Percentiles rank a stretch among this genome's conserved stretches.
Evolutionary conservation across 148 eudicot genomes (phyloP).

Genomic region (Fagopyrum esculentum): DNA sequence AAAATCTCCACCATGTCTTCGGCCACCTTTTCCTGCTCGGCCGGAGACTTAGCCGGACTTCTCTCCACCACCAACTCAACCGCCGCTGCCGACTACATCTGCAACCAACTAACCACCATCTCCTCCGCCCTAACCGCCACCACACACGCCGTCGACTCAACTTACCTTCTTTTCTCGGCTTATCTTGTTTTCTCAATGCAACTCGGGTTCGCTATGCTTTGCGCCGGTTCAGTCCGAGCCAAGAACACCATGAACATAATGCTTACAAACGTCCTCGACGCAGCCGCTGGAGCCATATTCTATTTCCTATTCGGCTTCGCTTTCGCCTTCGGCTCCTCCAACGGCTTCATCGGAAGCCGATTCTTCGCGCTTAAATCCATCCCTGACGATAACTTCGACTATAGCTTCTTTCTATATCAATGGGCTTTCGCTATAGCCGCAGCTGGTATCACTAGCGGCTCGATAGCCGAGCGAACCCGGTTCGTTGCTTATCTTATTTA

Average conservation of each 20-base stretch:
- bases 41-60: conserved; percentile 23
- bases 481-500: conserved; percentile 67
- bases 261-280: conserved; percentile 86
- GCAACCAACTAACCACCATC: conserved; percentile 41
- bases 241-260: conserved; percentile 90
- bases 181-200: conserved; percentile 91
- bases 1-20: conserved; percentile 16
- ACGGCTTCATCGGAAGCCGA: conserved; percentile 51
- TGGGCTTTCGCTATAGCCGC: conserved; percentile 90
- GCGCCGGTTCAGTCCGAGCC: conserved; percentile 86
- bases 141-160: conserved; percentile 46
- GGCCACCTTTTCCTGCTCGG: conserved; percentile 20
- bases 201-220: conserved; percentile 85
- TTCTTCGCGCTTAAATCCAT: conserved; percentile 31
- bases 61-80: conserved; percentile 35
- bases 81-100: conserved; percentile 54
- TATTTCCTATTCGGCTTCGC: conserved; percentile 78
- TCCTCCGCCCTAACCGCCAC: conserved; percentile 29
- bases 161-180: conserved; percentile 73
- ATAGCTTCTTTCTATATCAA: conserved; percentile 44
- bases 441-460: conserved; percentile 70
- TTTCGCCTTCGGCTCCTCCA: conserved; percentile 57
- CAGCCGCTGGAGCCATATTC: conserved; percentile 69
- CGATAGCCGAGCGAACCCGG: conserved; percentile 73
- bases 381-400: conserved; percentile 30